These are phyloP conservation scores for Endogone sp. DNA, from an alignment of 192 early-diverging fungal genomes.

Conservation along the genomic window DNA sequence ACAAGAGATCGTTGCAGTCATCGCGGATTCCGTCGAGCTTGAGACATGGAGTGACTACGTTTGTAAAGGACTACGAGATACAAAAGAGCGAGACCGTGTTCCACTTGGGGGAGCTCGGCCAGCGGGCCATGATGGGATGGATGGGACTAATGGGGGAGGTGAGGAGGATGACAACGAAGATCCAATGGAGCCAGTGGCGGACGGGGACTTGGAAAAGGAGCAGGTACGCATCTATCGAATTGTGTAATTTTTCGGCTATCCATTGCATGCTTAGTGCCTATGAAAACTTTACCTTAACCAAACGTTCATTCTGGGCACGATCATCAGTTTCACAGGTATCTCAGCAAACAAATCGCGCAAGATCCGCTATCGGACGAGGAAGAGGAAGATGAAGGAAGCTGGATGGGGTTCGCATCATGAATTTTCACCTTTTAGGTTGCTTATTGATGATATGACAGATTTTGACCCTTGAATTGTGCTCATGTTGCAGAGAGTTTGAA, in stretches of 20 bases:
- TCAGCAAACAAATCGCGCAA: conserved; percentile 10
- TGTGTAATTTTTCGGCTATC: neutral
- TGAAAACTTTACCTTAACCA: too few relatives aligned
- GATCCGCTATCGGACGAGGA: conserved; percentile 15
- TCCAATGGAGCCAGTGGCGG: conserved; percentile 8
- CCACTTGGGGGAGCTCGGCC: conserved; percentile 48
- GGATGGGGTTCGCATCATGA: conserved; percentile 19
- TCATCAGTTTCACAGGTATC: neutral
- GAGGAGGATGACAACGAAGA: conserved; percentile 21
- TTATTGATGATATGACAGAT: neutral
- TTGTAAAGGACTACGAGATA: conserved; percentile 9
- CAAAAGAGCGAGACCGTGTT: conserved; percentile 26
- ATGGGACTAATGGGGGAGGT: conserved; percentile 10
- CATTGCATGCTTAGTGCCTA: too few relatives aligned
- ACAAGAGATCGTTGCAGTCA: conserved; percentile 23
- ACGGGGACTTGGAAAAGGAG: neutral
- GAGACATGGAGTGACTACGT: conserved; percentile 53
- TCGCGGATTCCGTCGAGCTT: conserved; percentile 40
- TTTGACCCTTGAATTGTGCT: neutral
- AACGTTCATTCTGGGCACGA: too few relatives aligned
- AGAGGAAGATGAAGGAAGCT: conserved; percentile 19
- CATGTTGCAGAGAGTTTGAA: neutral
- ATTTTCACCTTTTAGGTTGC: neutral
- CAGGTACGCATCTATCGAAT: neutral
- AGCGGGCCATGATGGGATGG: conserved; percentile 27